Conservation (phyloP, 495 filamentous ascomycete species). For the Recurvomyces mirabilis region DNA sequence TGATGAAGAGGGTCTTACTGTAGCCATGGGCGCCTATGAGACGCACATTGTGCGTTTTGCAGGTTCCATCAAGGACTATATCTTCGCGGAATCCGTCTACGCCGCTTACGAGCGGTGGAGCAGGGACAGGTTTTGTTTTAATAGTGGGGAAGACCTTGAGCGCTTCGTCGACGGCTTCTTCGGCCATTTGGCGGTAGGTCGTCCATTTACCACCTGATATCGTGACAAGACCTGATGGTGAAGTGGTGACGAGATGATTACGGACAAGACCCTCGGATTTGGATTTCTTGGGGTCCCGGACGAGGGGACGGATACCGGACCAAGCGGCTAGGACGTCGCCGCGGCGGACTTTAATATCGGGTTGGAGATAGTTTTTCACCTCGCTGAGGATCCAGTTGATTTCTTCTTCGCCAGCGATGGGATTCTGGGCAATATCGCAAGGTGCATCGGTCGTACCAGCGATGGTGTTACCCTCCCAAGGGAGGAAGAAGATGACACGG, state of each 20-base stretch:
- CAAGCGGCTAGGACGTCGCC: constrained; percentile 93
- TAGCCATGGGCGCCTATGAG: constrained; percentile 90
- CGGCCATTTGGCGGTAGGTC: constrained; percentile 97
- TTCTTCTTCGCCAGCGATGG: constrained; percentile 79
- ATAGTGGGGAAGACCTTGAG: constrained; percentile 67
- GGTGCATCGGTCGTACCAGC: constrained; percentile 92
- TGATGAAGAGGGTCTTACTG: constrained; percentile 94
- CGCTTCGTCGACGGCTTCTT: constrained; percentile 90
- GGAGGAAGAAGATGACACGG: constrained; percentile 96
- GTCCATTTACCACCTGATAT: constrained; percentile 99
- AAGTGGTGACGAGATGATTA: constrained; percentile 86
- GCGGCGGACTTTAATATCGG: constrained; percentile 86
- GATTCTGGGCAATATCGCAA: constrained; percentile 68
- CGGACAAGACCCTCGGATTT: constrained; percentile 93
- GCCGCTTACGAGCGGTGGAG: constrained; percentile 65
- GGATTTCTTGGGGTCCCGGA: constrained; percentile 85
- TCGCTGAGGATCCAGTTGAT: constrained; percentile 96
- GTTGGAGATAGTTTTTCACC: constrained; percentile 76
- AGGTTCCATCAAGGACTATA: constrained; percentile 68
- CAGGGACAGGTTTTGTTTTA: constrained; percentile 43
- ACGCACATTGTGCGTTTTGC: constrained; percentile 84
- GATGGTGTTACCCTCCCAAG: constrained; percentile 98
- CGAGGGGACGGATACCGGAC: constrained; percentile 87
- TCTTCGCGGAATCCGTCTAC: constrained; percentile 36
- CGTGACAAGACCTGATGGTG: constrained; percentile 75